Evolutionary conservation across 768 basidiomycete genomes (phyloP), one percentile per base, ranked within the genome.

Genomic region (Ephemerocybe angulata): DNA sequence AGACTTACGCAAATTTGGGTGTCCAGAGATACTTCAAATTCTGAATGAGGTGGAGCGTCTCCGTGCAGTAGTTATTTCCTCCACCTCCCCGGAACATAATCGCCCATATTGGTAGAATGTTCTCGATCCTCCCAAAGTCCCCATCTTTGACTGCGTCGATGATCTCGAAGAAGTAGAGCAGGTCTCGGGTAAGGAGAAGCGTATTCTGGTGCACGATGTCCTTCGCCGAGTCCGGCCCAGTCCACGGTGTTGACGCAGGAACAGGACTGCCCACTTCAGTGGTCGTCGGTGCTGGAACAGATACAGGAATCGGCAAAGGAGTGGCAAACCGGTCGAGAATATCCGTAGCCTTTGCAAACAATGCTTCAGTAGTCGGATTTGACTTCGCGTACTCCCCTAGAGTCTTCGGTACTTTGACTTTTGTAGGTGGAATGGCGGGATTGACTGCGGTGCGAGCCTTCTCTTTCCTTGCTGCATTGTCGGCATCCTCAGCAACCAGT

Each of bases 1-100:
- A 24, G 21, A n/a, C 46, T 48, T n/a, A 48, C 46, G 59, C 66
- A 58, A 69, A 67, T 4, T 66, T 43, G 0, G 63, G 59, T 0
- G 65, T 65, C 71, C 72, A 74, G 0, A 71, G 43, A 1, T 63
- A 21, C n/a, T 68, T 67, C 15, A 68, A 29, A 25, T 64, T 62
- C 35, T 53, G 49, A 2, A 59, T 58, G n/a, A 62, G 58, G 48
- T 64, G 51, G 1, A 66, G 50, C 6, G 65, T 62, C 22, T 50
- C 49, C 10, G n/a, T 21, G 28, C 31, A 13, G 35, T 50, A 50
- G 19, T 50, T 50, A 33, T 35, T 50, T 21, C 31, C 19, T 37
- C 49, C 49, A 50, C 22, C 49, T 3, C 49, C 49, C 3, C 49
- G 49, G 31, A 33, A 50, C 11, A 50, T 50, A 17, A 50, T 35